phyloP scores from a whole-genome alignment of 495 filamentous ascomycete species.

The Daldinia caldariorum region DNA sequence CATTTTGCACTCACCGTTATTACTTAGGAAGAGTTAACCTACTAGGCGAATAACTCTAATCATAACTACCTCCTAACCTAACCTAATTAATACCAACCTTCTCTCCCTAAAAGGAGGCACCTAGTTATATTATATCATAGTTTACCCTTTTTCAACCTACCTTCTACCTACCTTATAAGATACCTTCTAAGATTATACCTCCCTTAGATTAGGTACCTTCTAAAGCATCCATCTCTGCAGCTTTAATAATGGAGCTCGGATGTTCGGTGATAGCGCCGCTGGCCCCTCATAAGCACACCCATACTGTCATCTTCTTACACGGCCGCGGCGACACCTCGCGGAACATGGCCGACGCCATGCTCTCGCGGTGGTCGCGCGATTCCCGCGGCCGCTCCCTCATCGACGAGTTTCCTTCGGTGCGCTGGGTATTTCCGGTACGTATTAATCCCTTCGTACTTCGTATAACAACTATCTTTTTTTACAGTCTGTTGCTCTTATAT shows the following conservation, averaged over 20 bases:
- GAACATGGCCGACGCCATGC: slow-evolving; percentile 62
- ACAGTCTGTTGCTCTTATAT: background rate
- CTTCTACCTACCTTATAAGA: background rate
- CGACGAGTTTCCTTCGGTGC: slow-evolving; percentile 45
- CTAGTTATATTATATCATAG: no score
- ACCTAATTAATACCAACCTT: no score
- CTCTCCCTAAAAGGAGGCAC: no score
- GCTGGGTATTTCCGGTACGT: slow-evolving; percentile 56
- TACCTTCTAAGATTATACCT: background rate
- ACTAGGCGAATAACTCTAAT: no score
- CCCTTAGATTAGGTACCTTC: background rate
- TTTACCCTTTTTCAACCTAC: background rate
- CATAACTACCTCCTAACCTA: no score
- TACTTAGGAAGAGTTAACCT: no score
- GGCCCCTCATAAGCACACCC: slow-evolving; percentile 53
- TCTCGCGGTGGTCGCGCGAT: slow-evolving; percentile 42
- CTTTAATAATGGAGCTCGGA: slow-evolving; percentile 33
- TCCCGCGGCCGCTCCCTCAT: slow-evolving; percentile 41
- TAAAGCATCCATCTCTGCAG: background rate
- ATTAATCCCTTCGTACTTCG: background rate
- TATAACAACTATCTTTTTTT: background rate
- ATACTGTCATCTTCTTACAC: slow-evolving; percentile 66
- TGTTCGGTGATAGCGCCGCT: slow-evolving; percentile 33
- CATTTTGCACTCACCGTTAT: no score
- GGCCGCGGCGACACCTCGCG: slow-evolving; percentile 62